Evolutionary conservation across 2,329 filamentous ascomycete genomes (phyloP), one percentile per base, ranked within the genome.

Genomic region (Phyllosticta citriasiana): DNA sequence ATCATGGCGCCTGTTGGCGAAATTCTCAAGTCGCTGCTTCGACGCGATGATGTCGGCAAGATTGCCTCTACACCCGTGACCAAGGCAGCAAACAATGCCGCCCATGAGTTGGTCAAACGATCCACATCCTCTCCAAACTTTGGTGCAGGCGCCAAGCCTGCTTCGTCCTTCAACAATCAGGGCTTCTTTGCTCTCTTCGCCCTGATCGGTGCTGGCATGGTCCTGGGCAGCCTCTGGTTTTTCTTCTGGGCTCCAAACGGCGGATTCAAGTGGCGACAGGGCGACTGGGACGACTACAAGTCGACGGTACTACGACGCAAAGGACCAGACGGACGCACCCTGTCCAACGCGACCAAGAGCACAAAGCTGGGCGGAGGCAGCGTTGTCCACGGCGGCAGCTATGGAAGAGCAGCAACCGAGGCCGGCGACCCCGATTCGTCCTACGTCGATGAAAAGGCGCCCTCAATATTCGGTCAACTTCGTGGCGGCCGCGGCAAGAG

Each of bases 251-350:
- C 93, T 62, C 93, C 89, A 77, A 96, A 97, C 68, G 94, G 94
- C 64, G 94, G 94, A 14, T 97, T 97, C 78, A 79, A 88, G 65
- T 97, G 91, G 81, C 82, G 83, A 55, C 79, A 95, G 65, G 81
- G 84, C 40, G 94, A 99, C 75, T 99, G 94, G 93, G 93, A 97
- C 5, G 94, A 99, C 70, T 99, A 99, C 84, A 97, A 97, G 74
- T 88, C 88, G 1, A 97, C 93, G 0, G 94, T 99, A 1, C 77
- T 99, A 54, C 84, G 94, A 52, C 88, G 92, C 59, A 91, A 88
- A 69, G 92, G 91, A 0, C 91, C 92, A 4, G 92, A 97, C 75
- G 93, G 93, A 51, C 92, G 88, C 53, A 86, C 93, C 1, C 80
- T 97, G 4, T 88, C 85, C 60, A 89, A 90, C 60, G 92, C 89